Conservation (phyloP, 176 grass and related monocot genomes). For the Bolboschoenus planiculmis region DNA sequence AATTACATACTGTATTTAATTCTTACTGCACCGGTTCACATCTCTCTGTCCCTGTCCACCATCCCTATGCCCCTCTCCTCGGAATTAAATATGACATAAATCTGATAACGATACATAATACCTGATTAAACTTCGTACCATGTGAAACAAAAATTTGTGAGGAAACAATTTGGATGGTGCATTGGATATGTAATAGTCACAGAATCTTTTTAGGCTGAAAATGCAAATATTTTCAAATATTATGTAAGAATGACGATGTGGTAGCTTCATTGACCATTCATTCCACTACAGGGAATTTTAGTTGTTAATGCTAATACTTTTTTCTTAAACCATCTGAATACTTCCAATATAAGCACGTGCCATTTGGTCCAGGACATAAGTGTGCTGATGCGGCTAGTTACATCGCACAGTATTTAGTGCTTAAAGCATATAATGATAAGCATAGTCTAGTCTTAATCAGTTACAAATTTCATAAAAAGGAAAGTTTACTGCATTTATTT, state of each 20-base stretch:
- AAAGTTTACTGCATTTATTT: background rate
- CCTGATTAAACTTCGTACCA: background rate
- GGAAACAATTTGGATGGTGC: background rate
- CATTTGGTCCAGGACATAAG: background rate
- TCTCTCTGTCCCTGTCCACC: background rate
- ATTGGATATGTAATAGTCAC: background rate
- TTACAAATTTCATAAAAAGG: background rate
- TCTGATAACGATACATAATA: background rate
- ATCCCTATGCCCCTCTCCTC: no score
- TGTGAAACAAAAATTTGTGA: background rate
- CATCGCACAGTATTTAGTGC: constrained; percentile 4
- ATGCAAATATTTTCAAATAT: constrained; percentile 2
- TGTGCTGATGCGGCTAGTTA: constrained; percentile 2
- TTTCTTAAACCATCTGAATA: background rate
- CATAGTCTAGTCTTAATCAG: background rate
- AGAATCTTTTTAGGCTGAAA: background rate
- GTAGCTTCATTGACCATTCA: background rate
- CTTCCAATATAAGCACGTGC: background rate
- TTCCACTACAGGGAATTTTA: background rate
- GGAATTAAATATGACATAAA: background rate
- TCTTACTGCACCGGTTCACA: background rate
- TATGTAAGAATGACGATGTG: background rate
- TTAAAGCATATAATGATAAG: background rate
- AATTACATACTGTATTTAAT: constrained; percentile 5
- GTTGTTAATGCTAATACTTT: background rate